phyloP scores from a whole-genome alignment of 176 grass and related monocot species.

The Ensete glaucum region DNA sequence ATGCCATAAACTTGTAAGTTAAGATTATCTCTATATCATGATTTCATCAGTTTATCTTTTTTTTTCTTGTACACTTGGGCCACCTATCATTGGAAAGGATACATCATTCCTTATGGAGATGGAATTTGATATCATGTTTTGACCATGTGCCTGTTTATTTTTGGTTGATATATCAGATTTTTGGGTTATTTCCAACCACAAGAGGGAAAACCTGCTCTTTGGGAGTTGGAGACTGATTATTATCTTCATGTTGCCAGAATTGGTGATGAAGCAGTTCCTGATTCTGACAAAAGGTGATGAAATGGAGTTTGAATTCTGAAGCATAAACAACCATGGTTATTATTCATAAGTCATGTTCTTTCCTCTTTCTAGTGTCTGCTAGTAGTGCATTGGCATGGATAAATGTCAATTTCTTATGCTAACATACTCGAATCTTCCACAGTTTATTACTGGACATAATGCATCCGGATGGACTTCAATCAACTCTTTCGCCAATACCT shows the following conservation, averaged over 20 bases:
- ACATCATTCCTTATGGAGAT: neutral
- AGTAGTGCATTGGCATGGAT: neutral
- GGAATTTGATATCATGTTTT: slow-evolving; percentile 24
- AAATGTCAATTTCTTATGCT: slow-evolving; percentile 3
- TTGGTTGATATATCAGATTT: slow-evolving; percentile 52
- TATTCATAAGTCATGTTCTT: neutral
- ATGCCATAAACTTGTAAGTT: slow-evolving; percentile 95
- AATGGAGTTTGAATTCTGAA: neutral
- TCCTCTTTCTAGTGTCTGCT: neutral
- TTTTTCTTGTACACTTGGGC: slow-evolving; percentile 7
- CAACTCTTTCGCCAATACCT: slow-evolving; percentile 41
- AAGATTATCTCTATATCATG: neutral
- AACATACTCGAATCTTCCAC: slow-evolving; percentile 4
- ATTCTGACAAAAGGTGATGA: slow-evolving; percentile 49
- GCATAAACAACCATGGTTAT: neutral
- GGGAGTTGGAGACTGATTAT: slow-evolving; percentile 97
- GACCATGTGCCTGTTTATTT: slow-evolving; percentile 19
- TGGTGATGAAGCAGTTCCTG: slow-evolving; percentile 39
- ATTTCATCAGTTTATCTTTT: slow-evolving; percentile 9
- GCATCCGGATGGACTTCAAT: neutral
- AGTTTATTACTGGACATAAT: slow-evolving; percentile 13
- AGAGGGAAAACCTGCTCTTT: slow-evolving; percentile 93
- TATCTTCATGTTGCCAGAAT: slow-evolving; percentile 86
- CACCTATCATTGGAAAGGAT: neutral
- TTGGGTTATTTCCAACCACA: slow-evolving; percentile 90